These are phyloP conservation scores for Testicularia cyperi DNA, from an alignment of 1,284 basidiomycete genomes.

Conservation along the genomic window DNA sequence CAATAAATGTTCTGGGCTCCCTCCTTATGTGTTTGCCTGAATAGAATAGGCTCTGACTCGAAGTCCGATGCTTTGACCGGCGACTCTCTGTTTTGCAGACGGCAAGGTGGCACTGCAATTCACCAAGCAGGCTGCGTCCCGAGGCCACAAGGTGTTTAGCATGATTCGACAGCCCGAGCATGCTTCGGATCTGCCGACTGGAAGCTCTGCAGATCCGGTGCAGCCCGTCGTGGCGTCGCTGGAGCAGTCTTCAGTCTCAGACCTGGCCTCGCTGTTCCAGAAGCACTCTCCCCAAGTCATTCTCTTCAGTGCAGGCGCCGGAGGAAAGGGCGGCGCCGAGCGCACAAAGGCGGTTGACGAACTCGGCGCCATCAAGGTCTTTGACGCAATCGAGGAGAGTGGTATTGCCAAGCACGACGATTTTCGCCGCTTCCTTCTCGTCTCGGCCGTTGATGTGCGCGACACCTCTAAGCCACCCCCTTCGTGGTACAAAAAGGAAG, in stretches of 20 bases:
- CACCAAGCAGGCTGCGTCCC: slow-evolving; percentile 30
- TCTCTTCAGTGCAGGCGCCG: slow-evolving; percentile 72
- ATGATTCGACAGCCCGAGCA: slow-evolving; percentile 44
- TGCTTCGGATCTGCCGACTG: slow-evolving; percentile 32
- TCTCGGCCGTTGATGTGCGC: slow-evolving; percentile 70
- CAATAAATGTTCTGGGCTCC: no score
- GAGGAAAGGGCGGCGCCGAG: slow-evolving; percentile 69
- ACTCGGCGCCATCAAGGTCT: slow-evolving; percentile 72
- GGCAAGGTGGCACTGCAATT: slow-evolving; percentile 48
- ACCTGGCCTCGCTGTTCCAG: slow-evolving; percentile 66
- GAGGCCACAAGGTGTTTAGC: slow-evolving; percentile 40
- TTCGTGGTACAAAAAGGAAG: slow-evolving; percentile 26
- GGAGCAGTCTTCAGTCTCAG: slow-evolving; percentile 65
- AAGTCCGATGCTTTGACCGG: no score
- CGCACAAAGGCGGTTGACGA: slow-evolving; percentile 72
- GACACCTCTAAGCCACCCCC: slow-evolving; percentile 62
- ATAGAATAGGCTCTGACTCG: no score
- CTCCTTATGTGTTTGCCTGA: no score
- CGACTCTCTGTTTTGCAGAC: slow-evolving; percentile 7
- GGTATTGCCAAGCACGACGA: slow-evolving; percentile 60
- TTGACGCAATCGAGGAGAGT: slow-evolving; percentile 70
- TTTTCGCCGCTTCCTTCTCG: slow-evolving; percentile 67
- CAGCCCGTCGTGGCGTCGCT: slow-evolving; percentile 68
- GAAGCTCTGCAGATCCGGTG: slow-evolving; percentile 55
- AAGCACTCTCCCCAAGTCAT: slow-evolving; percentile 66